A percentile compares a stretch with the other conserved stretches of the same genome.
These are phyloP conservation scores for Phalaenopsis equestris DNA, from an alignment of 106 monocot species.

Conservation along the genomic window DNA sequence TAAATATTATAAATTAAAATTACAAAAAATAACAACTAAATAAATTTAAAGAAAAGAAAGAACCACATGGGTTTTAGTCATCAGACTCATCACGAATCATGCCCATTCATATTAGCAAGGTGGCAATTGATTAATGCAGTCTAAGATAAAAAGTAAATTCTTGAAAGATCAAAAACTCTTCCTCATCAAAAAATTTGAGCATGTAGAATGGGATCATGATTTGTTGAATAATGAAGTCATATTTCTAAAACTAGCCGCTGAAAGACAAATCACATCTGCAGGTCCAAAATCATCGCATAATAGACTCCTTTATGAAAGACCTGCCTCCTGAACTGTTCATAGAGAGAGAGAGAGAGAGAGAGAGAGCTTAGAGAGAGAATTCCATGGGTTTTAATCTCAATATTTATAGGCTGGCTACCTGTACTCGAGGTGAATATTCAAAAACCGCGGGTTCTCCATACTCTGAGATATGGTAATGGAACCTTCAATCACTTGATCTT, in stretches of 20 bases:
- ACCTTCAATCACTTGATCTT: conserved; percentile 86
- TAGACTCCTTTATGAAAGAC: conserved; percentile 78
- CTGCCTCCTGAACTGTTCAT: conserved; percentile 67
- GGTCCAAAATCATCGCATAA: conserved; percentile 38
- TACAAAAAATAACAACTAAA: too few relatives aligned
- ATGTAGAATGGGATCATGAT: background rate
- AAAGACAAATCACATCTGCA: background rate
- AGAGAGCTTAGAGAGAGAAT: background rate
- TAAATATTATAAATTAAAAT: too few relatives aligned
- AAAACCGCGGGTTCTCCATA: conserved; percentile 44
- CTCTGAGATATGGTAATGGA: conserved; percentile 80
- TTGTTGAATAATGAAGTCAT: background rate
- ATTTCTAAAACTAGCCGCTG: background rate
- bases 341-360: background rate
- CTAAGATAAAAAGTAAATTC: too few relatives aligned
- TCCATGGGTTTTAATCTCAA: background rate
- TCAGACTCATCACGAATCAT: too few relatives aligned
- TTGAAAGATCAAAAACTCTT: background rate
- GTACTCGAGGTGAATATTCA: conserved; percentile 89
- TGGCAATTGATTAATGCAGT: too few relatives aligned
- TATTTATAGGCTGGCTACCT: conserved; percentile 23
- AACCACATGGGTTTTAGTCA: too few relatives aligned
- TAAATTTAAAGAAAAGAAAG: too few relatives aligned
- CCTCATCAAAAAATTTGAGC: background rate
- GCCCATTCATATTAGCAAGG: too few relatives aligned